Base-by-base conservation (phyloP, 306 rosid genomes). In the Cyamopsis tetragonoloba region DNA sequence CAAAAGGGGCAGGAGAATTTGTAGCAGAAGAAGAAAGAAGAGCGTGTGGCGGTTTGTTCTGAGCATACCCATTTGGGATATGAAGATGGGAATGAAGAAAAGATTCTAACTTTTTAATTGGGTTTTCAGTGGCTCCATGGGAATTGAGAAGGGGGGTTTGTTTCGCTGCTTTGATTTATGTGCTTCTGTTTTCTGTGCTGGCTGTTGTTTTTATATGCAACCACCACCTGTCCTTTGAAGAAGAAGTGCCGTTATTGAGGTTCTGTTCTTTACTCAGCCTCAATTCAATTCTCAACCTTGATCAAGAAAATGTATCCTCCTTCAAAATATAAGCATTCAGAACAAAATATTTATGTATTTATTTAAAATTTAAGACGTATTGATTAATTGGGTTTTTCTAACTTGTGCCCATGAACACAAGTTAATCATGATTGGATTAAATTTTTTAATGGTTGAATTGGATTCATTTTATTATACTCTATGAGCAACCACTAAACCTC, bases 31-130 rank as follows among this genome's bases (percentile, higher is more conserved):
- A 10, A 81, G 42, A 14, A 49, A 72, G 15, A 72, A 31, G 23
- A 72, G 30, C 53, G 3, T 76, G 26, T 14, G 56, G 1, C n/a
- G 61, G 32, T 59, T 47, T 59, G 49, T 71, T 35, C 11, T 74
- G 10, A 8, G 77, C 7, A 54, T 14, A 77, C 66, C 88, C 97
- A 88, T 91, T 66, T 72, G 66, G 17, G 42, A 50, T 65, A 38
- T 43, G 61, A 15, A 50, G 68, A 38, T 43, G 61, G 20, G 10
- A 32, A 43, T 26, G 58, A 44, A 44, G 58, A 20, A 0, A 5
- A 14, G 0, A 49, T 14, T 51, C 26, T 50, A n/a, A n/a, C n/a
- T 67, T 51, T 23, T 6, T 2, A 4, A 7, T 7, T 24, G n/a
- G n/a, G n/a, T 38, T 50, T 13, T 43, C 28, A 17, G 20, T 22